Evolutionary conservation across 2,329 filamentous ascomycete genomes (phyloP), one percentile per base, ranked within the genome.

Genomic region (Monilinia fructigena): DNA sequence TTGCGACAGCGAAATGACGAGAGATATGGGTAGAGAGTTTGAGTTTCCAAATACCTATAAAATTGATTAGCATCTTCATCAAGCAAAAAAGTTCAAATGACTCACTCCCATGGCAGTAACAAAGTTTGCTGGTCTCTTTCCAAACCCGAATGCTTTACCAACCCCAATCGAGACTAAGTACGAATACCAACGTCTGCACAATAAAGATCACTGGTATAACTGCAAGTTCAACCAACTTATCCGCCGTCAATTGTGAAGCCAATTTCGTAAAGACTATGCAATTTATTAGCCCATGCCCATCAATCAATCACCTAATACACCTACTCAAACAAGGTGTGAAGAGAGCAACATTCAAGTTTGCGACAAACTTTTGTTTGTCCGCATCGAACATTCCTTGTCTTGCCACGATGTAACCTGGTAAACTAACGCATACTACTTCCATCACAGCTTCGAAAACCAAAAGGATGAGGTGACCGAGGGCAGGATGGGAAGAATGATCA

Each of bases 301-400:
- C 20, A 28, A 11, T 42, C 14, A 4, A 16, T 7, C 1, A 18
- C 7, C 56, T 1, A 1, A 50, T 1, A 7, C 38, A 79, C 89
- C 69, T 87, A 96, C 92, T 96, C 70, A 99, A 87, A 78, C 95
- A 98, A 71, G 95, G 95, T 40, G 95, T 99, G 79, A 99, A 99
- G 53, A 99, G 84, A 81, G 91, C 91, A 67, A 97, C 93, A 78
- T 99, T 99, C 72, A 99, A 83, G 76, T 99, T 97, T 64, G 95
- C 94, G 61, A 97, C 83, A 76, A 99, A 96, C 79, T 97, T 98
- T 78, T 99, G 95, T 77, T 93, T 91, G 62, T 97, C 93, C 70
- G 92, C 92, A 79, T 96, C 92, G 79, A 99, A 98, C 80, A 97
- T 91, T 76, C 95, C 95, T 73, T 92, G 84, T 50, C 90, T 84